phyloP scores from a whole-genome alignment of 257 asterid species.

The Solanum rostratum region DNA sequence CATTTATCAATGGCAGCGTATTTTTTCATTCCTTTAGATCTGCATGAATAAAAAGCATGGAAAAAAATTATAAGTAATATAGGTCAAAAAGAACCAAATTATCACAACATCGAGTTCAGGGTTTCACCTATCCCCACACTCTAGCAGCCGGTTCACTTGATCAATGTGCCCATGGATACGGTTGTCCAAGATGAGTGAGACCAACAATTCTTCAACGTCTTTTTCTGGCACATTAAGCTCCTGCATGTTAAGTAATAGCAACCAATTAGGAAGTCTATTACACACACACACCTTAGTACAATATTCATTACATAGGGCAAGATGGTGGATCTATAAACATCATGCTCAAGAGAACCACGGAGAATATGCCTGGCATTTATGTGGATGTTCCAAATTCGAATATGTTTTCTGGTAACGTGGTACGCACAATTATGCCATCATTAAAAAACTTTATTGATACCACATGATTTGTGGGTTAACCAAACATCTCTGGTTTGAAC shows the following conservation, averaged over 20 bases:
- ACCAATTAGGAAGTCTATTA: background rate
- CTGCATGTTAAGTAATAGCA: constrained; percentile 21
- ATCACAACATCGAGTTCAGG: background rate
- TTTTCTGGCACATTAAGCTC: constrained; percentile 97
- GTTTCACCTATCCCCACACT: constrained; percentile 89
- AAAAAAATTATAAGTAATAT: background rate
- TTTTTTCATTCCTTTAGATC: constrained; percentile 93
- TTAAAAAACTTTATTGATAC: background rate
- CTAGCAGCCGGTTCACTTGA: constrained; percentile 86
- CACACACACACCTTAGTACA: background rate
- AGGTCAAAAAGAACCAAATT: background rate
- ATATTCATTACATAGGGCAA: background rate
- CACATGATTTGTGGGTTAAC: background rate
- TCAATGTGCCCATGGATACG: constrained; percentile 88
- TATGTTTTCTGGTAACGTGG: background rate
- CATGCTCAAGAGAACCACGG: background rate
- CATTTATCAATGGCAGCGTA: constrained; percentile 86
- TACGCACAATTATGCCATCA: background rate
- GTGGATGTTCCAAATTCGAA: background rate
- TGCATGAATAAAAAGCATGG: constrained; percentile 6
- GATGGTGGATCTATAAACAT: background rate
- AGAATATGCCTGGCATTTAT: background rate
- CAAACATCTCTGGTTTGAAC: background rate
- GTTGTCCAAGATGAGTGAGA: constrained; percentile 85
- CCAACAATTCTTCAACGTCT: constrained; percentile 88